Evolutionary conservation across 768 basidiomycete genomes (phyloP), one percentile per base, ranked within the genome.

Genomic region (Arthromyces matolae): DNA sequence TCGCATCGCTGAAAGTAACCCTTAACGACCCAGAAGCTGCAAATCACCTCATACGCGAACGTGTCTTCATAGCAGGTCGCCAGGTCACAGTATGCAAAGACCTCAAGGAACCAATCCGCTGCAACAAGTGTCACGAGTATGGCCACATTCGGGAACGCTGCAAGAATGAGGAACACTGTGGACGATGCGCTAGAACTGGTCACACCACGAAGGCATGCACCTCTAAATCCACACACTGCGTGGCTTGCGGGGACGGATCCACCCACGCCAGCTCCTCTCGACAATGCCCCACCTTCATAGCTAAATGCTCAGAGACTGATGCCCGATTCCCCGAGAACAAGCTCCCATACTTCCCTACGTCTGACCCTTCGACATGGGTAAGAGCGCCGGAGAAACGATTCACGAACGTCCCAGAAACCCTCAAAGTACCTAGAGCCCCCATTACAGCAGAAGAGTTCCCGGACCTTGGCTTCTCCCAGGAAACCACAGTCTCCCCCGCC

Each of bases 141-240:
- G 9, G 36, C 10, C 22, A 38, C 22, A 22, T 38, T 10, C 2
- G 22, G 8, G 0, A 1, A 0, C 22, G 25, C 22, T 38, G 37
- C 20, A 37, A 37, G 4, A 23, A 16, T 5, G 36, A 5, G 4
- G 20, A 7, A 5, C 2, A 0, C 36, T 23, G 20, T 4, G 10
- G 20, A 10, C 20, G 8, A 8, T 37, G 36, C 4, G 4, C 19
- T 6, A 1, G 1, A 12, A 1, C 10, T 5, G 6, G 20, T 5
- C 20, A 22, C 36, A 7, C 36, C 9, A 13, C 20, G 1, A 23
- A 19, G 0, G 2, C 20, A 1, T 37, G 20, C 36, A 37, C 2
- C 2, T 5, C 19, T 5, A 14, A 12, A 3, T 5, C 1, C 5
- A 0, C 1, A 3, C 13, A 5, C 5, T 23, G 22, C 13, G 4